phyloP scores from a whole-genome alignment of 805 yeast genomes.

The Brettanomyces custersianus region DNA sequence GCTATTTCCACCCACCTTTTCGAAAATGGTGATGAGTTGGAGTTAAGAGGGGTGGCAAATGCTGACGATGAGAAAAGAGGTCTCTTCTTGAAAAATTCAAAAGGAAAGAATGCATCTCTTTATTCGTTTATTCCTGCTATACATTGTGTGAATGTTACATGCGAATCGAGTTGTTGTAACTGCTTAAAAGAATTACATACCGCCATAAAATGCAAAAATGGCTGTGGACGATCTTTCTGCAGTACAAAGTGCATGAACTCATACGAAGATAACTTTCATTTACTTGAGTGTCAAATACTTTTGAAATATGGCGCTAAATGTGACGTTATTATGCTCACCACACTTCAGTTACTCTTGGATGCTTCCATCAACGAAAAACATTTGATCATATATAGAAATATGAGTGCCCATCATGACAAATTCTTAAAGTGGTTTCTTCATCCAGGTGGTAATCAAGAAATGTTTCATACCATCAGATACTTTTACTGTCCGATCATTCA shows the following conservation, averaged over 20 bases:
- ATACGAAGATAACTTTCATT: background rate
- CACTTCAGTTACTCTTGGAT: background rate
- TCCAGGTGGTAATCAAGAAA: slow-evolving; percentile 3
- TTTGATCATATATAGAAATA: slow-evolving; percentile 7
- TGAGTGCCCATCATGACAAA: slow-evolving; percentile 16
- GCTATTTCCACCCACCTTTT: background rate
- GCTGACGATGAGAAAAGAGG: slow-evolving; percentile 5
- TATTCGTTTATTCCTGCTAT: slow-evolving; percentile 6
- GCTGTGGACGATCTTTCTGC: slow-evolving; percentile 1
- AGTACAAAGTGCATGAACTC: background rate
- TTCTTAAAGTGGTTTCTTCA: slow-evolving; percentile 4
- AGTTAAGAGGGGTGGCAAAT: background rate
- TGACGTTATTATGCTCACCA: background rate
- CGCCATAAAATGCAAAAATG: too few species aligned
- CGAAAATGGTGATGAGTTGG: background rate
- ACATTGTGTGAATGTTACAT: slow-evolving; percentile 3
- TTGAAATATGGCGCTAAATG: background rate
- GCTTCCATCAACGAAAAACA: background rate
- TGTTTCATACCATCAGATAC: slow-evolving; percentile 11
- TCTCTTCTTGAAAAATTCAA: slow-evolving; percentile 2
- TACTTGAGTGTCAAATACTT: background rate
- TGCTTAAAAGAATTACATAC: slow-evolving; percentile 4
- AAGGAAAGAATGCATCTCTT: slow-evolving; percentile 1
- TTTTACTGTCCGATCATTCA: slow-evolving; percentile 9
- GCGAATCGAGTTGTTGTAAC: slow-evolving; percentile 5